Conservation (phyloP, 2,329 filamentous ascomycete species). For the Trichocomaceae sp. region DNA sequence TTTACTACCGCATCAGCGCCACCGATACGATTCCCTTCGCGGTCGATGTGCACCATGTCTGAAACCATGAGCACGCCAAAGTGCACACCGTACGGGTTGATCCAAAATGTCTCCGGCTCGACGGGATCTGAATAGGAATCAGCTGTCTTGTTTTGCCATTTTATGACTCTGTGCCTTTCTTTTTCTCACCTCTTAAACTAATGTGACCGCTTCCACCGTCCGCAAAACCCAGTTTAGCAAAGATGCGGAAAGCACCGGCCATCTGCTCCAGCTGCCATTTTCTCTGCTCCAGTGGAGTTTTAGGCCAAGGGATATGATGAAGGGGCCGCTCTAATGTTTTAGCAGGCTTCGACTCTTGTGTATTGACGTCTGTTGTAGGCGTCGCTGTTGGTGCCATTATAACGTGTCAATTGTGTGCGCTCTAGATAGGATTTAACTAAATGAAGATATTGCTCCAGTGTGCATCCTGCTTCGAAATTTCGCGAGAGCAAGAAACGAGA, state of each 20-base stretch:
- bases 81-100: conserved; percentile 39
- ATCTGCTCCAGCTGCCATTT: conserved; percentile 16
- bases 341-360: neutral
- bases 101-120: conserved; percentile 25
- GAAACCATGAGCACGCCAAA: conserved; percentile 40
- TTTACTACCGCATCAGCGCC: conserved; percentile 38
- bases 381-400: conserved; percentile 8
- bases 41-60: conserved; percentile 42
- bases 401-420: neutral
- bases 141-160: neutral
- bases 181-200: conserved; percentile 14
- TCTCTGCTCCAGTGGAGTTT: conserved; percentile 4
- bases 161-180: neutral
- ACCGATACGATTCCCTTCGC: conserved; percentile 37
- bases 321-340: conserved; percentile 5
- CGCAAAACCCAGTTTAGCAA: conserved; percentile 18
- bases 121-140: conserved; percentile 17
- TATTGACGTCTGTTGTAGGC: neutral
- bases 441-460: too few relatives aligned
- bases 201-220: conserved; percentile 19
- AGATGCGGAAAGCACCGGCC: conserved; percentile 19
- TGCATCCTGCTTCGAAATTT: neutral
- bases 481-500: too few relatives aligned
- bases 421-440: neutral
- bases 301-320: conserved; percentile 9